Evolutionary conservation across 1,139 yeast genomes (phyloP).

Genomic region (Magnusiomyces magnusii): DNA sequence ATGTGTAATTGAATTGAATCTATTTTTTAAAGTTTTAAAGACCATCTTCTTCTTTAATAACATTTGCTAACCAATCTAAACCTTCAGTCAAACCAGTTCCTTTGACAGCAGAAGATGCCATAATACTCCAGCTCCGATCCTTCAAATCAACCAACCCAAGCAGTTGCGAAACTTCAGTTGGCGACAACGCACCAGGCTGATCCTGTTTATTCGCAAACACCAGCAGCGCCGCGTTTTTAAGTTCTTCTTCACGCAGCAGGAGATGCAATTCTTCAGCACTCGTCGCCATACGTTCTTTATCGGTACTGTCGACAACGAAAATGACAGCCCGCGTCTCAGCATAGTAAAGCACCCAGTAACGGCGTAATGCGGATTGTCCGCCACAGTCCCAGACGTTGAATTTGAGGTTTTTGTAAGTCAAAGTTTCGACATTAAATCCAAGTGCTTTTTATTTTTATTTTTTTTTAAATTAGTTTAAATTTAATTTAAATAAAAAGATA

Average conservation of each 20-base stretch:
- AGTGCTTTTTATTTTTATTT: constrained; percentile 53
- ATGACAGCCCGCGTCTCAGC: constrained; percentile 94
- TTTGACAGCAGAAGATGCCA: constrained; percentile 90
- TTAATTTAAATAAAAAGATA: constrained; percentile 1
- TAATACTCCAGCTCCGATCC: constrained; percentile 97
- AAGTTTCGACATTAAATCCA: constrained; percentile 94
- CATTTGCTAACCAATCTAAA: constrained; percentile 95
- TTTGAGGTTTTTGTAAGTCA: constrained; percentile 81
- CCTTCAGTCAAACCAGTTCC: constrained; percentile 98
- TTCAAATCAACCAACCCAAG: constrained; percentile 78
- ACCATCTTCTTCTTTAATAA: constrained; percentile 65
- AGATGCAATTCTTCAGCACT: constrained; percentile 83
- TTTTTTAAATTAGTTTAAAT: not conserved
- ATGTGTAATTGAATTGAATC: not conserved
- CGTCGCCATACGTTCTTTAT: constrained; percentile 82
- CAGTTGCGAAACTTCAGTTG: constrained; percentile 90
- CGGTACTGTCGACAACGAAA: constrained; percentile 96
- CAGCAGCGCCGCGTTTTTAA: constrained; percentile 78
- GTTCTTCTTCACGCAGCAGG: constrained; percentile 90
- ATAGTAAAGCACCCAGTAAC: constrained; percentile 97
- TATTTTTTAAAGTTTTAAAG: not conserved
- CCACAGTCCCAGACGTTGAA: constrained; percentile 91
- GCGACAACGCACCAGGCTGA: constrained; percentile 90
- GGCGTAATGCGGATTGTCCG: constrained; percentile 94
- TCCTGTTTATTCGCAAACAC: constrained; percentile 88